Evolutionary conservation across 2,329 filamentous ascomycete genomes (phyloP).

Genomic region (Cladosporium colombiae): DNA sequence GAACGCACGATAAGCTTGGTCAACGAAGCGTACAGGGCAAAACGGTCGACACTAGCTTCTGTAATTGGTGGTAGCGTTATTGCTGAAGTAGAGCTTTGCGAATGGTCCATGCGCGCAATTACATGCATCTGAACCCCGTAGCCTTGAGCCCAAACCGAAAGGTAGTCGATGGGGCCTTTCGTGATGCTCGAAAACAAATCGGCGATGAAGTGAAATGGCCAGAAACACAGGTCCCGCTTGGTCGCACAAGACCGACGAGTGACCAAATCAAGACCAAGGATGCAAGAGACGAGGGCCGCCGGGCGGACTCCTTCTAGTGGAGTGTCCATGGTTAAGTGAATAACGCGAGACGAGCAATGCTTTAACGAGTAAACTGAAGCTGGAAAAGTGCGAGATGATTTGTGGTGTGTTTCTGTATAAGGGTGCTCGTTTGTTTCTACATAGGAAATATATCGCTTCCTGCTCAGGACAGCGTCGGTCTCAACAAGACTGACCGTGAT

Average conservation of each 20-base stretch:
- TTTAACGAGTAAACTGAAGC: neutral
- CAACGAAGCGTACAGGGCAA: neutral
- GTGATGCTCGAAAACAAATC: neutral
- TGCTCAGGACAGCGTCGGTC: neutral
- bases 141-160: neutral
- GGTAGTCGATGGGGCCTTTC: neutral
- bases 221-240: neutral
- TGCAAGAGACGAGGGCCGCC: neutral
- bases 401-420: conserved; percentile 15
- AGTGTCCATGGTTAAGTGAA: neutral
- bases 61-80: neutral
- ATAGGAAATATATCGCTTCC: conserved; percentile 18
- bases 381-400: neutral
- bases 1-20: neutral
- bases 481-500: neutral
- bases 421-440: conserved; percentile 13
- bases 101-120: neutral
- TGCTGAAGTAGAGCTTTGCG: neutral
- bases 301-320: neutral
- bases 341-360: neutral
- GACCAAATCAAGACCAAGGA: neutral
- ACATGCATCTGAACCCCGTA: neutral
- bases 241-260: neutral
- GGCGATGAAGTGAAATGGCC: neutral
- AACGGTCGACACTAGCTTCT: neutral